A percentile compares a stretch with the other conserved stretches of the same genome.
Conservation (phyloP, 2,329 filamentous ascomycete species). For the Aureobasidium sp. region DNA sequence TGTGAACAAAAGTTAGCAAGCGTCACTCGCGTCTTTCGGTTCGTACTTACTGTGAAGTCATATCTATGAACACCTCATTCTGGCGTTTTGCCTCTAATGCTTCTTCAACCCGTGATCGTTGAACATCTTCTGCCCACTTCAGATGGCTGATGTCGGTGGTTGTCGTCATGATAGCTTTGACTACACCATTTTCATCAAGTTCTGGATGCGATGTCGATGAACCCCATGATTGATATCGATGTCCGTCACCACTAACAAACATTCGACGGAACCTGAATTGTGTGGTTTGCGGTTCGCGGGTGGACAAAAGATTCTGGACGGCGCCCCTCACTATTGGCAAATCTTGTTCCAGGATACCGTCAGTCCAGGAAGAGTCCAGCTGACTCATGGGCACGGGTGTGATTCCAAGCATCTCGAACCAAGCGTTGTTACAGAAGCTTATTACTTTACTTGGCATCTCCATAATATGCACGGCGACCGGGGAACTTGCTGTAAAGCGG, state of each 20-base stretch:
- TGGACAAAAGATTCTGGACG: neutral
- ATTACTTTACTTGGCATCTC: slow-evolving; percentile 18
- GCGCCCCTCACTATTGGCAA: neutral
- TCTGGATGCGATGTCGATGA: slow-evolving; percentile 21
- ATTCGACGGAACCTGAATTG: slow-evolving; percentile 11
- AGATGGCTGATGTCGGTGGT: slow-evolving; percentile 41
- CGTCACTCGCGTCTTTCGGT: neutral
- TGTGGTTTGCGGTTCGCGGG: neutral
- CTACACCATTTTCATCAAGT: slow-evolving; percentile 26
- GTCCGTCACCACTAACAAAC: slow-evolving; percentile 10
- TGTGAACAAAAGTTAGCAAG: slow-evolving; percentile 8
- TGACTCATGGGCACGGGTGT: slow-evolving; percentile 31
- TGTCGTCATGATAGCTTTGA: slow-evolving; percentile 36
- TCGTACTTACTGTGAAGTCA: slow-evolving; percentile 34
- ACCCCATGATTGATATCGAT: slow-evolving; percentile 19
- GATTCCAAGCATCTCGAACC: slow-evolving; percentile 5
- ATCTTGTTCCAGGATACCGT: slow-evolving; percentile 22
- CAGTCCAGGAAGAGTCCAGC: slow-evolving; percentile 41
- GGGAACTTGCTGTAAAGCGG: slow-evolving; percentile 27
- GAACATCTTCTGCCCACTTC: slow-evolving; percentile 38
- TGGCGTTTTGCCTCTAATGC: slow-evolving; percentile 19
- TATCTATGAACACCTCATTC: slow-evolving; percentile 31
- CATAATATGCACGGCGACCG: slow-evolving; percentile 26
- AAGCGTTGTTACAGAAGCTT: slow-evolving; percentile 1
- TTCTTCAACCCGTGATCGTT: slow-evolving; percentile 29